Evolutionary conservation across 371 early-diverging fungal genomes (phyloP), one percentile per base, ranked within the genome.

Genomic region (Spraguea lophii): DNA sequence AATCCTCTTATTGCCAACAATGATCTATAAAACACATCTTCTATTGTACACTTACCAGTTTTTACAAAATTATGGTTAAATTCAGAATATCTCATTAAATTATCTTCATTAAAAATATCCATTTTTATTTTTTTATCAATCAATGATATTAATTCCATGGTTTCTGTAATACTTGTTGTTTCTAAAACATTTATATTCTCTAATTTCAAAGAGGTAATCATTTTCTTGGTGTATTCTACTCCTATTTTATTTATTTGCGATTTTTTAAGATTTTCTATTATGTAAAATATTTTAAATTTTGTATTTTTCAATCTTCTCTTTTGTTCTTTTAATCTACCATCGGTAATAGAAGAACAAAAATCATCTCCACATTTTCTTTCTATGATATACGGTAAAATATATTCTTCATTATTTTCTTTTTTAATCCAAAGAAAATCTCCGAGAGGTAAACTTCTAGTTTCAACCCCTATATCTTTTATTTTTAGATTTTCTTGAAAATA

Each of bases 261-360:
- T 7, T 24, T 24, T 49, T 44, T 56, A 6, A 61, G 22, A 12
- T 47, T 52, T 39, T 65, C 66, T 4, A 66, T 40, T 4, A 62
- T 15, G 45, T 66, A 62, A 45, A 59, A 45, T 9, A 59, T 42
- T 22, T 20, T 45, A 19, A 59, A 38, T 24, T 52, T 52, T 0
- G 40, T 37, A 6, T 36, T 25, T 30, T 10, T 43, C 23, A 70
- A 21, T 51, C 65, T 58, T 27, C 54, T 30, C 39, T 62, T 67
- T 45, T 70, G 71, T 35, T 67, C 71, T 39, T 50, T 56, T 27
- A 59, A 65, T 50, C 71, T 52, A 24, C 71, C 71, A 57, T 70
- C 71, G 2, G 44, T 19, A 16, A 67, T 59, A 21, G 59, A 57
- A 19, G 46, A 44, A 9, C 56, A 34, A 50, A 70, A 61, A 54